Evolutionary conservation across 2,329 filamentous ascomycete species (phyloP).

Genomic region (Exophiala aquamarina): DNA sequence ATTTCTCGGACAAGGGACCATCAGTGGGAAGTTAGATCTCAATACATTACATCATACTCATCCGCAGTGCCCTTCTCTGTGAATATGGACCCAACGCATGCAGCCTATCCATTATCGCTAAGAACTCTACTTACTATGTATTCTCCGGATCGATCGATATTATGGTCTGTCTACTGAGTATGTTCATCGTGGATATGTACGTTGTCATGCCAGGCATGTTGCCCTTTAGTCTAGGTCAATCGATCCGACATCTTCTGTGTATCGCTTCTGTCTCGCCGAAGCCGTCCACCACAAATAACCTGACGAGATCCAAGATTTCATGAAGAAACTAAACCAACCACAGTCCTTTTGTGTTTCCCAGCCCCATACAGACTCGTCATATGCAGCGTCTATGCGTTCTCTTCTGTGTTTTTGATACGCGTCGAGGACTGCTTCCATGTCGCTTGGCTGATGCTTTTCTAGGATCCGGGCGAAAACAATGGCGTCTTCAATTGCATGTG

Average conservation of each 20-base stretch:
- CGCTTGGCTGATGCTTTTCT: not conserved
- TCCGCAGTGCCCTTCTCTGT: no score
- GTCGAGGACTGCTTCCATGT: slow-evolving; percentile 5
- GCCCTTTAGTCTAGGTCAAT: slow-evolving; percentile 11
- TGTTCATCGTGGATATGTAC: no score
- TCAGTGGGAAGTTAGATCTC: no score
- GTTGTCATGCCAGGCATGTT: no score
- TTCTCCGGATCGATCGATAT: no score
- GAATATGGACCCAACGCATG: no score
- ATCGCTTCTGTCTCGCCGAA: slow-evolving; percentile 10
- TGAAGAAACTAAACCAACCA: slow-evolving; percentile 17
- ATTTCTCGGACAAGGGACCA: no score
- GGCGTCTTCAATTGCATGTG: slow-evolving; percentile 17
- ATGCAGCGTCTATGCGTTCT: slow-evolving; percentile 11
- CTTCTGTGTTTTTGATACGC: slow-evolving; percentile 12
- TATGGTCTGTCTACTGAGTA: no score
- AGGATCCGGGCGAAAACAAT: slow-evolving; percentile 15
- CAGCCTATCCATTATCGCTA: no score
- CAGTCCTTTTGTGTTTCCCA: slow-evolving; percentile 22
- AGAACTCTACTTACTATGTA: no score
- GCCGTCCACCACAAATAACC: slow-evolving; percentile 20
- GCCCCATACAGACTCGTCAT: slow-evolving; percentile 13
- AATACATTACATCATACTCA: no score
- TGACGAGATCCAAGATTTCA: slow-evolving; percentile 13
- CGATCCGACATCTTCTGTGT: slow-evolving; percentile 17